phyloP scores from a whole-genome alignment of 1,284 basidiomycete species.

The Cutaneotrichosporon cavernicola region DNA sequence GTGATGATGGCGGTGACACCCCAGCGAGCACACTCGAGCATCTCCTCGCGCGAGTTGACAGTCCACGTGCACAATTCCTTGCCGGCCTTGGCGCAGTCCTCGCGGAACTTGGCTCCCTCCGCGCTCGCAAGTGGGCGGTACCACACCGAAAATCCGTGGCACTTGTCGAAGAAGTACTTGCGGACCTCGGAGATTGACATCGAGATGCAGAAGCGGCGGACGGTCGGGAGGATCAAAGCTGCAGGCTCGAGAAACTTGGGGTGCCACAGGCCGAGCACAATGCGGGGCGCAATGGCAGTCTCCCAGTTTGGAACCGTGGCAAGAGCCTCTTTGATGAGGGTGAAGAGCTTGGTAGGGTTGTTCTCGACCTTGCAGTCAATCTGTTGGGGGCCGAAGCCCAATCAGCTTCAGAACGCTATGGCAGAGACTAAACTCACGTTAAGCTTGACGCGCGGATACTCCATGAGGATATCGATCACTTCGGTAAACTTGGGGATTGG shows the following conservation, averaged over 20 bases:
- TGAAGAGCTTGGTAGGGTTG: constrained; percentile 81
- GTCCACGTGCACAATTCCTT: constrained; percentile 77
- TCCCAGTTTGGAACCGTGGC: constrained; percentile 72
- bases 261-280: constrained; percentile 69
- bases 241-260: constrained; percentile 82
- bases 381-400: constrained; percentile 59
- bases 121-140: constrained; percentile 72
- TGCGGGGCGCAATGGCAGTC: constrained; percentile 77
- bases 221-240: constrained; percentile 72
- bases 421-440: constrained; percentile 76
- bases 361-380: constrained; percentile 76
- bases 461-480: constrained; percentile 76
- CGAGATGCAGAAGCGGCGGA: constrained; percentile 83
- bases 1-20: constrained; percentile 85
- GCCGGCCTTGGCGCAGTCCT: constrained; percentile 71
- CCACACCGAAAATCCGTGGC: constrained; percentile 82
- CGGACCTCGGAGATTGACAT: constrained; percentile 63
- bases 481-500: constrained; percentile 83
- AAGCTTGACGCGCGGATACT: constrained; percentile 69
- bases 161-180: constrained; percentile 86
- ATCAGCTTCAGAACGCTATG: constrained; percentile 61
- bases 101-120: constrained; percentile 69
- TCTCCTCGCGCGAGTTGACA: constrained; percentile 83
- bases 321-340: constrained; percentile 75
- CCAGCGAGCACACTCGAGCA: constrained; percentile 96